Evolutionary conservation across 2,329 filamentous ascomycete species (phyloP), one percentile per base, ranked within the genome.

Genomic region (Dactylellina parvicollis): DNA sequence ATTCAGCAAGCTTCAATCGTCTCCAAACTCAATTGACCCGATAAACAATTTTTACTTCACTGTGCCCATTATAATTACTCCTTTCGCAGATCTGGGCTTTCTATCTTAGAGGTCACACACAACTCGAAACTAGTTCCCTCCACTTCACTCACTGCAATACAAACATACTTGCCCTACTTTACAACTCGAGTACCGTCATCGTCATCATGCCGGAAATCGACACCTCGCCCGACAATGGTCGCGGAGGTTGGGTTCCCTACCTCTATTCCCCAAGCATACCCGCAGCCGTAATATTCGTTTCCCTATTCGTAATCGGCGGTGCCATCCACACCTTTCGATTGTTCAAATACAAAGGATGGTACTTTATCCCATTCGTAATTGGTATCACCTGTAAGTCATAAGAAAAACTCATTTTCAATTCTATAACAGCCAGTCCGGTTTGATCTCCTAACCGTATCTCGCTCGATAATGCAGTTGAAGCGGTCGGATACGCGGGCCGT

Each of bases 361-460:
- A 84, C 75, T 84, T 84, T 67, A 79, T 82, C 0, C 80, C 82
- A 0, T 82, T 86, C 57, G 75, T 83, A 14, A 75, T 84, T 1
- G 84, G 84, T 0, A 83, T 82, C 0, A 22, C 81, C 2, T 82
- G 85, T 85, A 81, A 69, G 84, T 80, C 75, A 42, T 22, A 71
- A n/a, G n/a, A n/a, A n/a, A n/a, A n/a, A n/a, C n/a, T n/a, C n/a
- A n/a, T n/a, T n/a, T n/a, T 3, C 73, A 69, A 4, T 66, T 77
- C 0, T 57, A 70, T 0, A 26, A n/a, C n/a, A n/a, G n/a, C n/a
- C n/a, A n/a, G n/a, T n/a, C n/a, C n/a, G n/a, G n/a, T n/a, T n/a
- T n/a, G n/a, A n/a, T n/a, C n/a, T n/a, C n/a, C n/a, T n/a, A n/a
- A n/a, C n/a, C n/a, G n/a, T n/a, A n/a, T n/a, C n/a, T n/a, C n/a